Percentiles rank a stretch among this genome's conserved stretches.
Conservation (phyloP, 306 rosid genomes). For the Prunus dulcis region DNA sequence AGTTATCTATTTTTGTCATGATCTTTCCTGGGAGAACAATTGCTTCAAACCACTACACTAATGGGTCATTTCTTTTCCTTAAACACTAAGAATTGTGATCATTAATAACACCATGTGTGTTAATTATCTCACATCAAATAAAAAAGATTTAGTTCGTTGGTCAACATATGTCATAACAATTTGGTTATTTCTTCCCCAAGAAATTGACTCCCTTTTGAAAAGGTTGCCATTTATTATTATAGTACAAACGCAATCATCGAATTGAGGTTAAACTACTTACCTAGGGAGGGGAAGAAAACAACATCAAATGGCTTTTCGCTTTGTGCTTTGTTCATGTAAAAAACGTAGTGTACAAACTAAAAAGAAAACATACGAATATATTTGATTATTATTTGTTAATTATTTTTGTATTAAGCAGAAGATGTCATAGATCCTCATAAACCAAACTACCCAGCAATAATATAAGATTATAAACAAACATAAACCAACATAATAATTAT, state of each 20-base stretch:
- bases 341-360: background rate
- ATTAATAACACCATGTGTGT: background rate
- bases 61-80: no score
- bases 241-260: background rate
- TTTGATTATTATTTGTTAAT: no score
- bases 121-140: background rate
- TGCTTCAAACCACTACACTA: no score
- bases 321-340: background rate
- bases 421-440: no score
- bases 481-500: no score
- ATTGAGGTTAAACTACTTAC: background rate
- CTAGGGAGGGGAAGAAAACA: background rate
- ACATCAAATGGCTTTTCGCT: background rate
- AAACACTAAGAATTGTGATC: background rate
- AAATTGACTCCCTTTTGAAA: background rate
- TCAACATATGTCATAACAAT: background rate
- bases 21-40: accelerated
- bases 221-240: background rate
- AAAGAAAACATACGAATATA: no score
- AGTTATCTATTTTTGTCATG: no score
- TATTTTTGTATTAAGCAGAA: no score
- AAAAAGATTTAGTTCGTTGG: background rate
- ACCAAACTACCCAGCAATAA: no score
- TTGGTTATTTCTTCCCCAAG: background rate
- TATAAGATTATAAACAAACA: no score